Base-by-base conservation (phyloP, 2,329 filamentous ascomycete genomes). In the Alternaria sp. region DNA sequence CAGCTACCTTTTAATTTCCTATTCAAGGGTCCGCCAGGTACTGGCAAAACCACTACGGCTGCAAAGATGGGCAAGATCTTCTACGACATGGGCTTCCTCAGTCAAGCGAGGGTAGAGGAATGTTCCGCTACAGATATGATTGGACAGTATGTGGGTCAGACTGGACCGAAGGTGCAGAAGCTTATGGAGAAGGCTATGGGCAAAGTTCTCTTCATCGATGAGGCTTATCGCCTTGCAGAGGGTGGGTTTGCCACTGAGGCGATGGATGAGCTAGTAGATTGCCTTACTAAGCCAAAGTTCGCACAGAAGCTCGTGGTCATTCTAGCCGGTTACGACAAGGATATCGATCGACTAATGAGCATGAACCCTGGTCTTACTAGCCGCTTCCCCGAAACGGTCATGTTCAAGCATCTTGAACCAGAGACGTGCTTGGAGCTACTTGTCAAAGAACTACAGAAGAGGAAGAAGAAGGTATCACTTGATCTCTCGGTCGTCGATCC, bases 51-150 rank as follows among this genome's bases (percentile, higher is more conserved):
- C 0, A 88, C 87, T 0, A 91, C 84, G 0, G 91, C 91, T 0
- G 79, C 83, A n/a, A 90, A 88, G 60, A 90, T 93, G 83, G 90
- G 90, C 3, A 85, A 91, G 61, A 80, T 93, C 0, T 93, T 86
- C 68, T 93, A 91, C 68, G 87, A 93, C 65, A 85, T 92, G 82
- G 89, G 89, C 0, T 85, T 93, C 33, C 77, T 93, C 0, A 77
- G 84, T 0, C 80, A 80, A 0, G 82, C 81, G 0, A 84, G 88
- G 26, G 87, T 92, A 0, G 72, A 87, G 0, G 88, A 92, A 53
- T 85, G 82, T 44, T 92, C 90, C 0, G 87, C 88, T 0, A 86
- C 86, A 0, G 89, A 93, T 33, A 72, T 93, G 0, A 81, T 93
- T 0, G 90, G 86, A 0, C 80, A 89, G 60, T 93, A 86, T 59